Conservation (phyloP, 768 basidiomycete genomes). For the Russula foetens region DNA sequence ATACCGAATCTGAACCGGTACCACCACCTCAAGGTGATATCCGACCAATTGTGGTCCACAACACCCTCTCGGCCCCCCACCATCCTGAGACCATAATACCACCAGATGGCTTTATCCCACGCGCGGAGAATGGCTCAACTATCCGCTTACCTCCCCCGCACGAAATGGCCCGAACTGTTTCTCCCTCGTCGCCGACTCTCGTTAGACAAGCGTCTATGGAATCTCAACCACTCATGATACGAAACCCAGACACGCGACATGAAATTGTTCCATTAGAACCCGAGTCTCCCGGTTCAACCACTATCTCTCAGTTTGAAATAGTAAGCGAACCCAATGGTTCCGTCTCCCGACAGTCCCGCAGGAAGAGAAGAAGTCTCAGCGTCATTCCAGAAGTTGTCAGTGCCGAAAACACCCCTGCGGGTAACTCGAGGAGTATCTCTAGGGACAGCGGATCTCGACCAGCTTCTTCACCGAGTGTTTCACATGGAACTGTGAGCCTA, state of each 20-base stretch:
- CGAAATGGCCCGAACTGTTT: constrained; percentile 10
- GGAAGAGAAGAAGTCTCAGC: constrained; percentile 10
- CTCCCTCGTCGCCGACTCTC: neutral
- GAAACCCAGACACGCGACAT: constrained; percentile 10
- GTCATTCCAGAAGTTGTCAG: constrained; percentile 17
- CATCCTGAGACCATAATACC: constrained; percentile 15
- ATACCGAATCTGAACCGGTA: neutral
- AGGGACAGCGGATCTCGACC: constrained; percentile 9
- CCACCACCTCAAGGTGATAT: neutral
- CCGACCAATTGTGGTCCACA: constrained; percentile 5
- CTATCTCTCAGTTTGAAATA: constrained; percentile 20
- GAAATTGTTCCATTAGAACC: constrained; percentile 7
- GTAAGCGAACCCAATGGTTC: constrained; percentile 17
- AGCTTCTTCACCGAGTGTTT: neutral
- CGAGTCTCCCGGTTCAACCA: constrained; percentile 19
- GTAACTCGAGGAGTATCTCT: constrained; percentile 11
- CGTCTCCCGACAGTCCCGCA: constrained; percentile 11
- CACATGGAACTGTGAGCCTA: constrained; percentile 1
- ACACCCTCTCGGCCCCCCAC: constrained; percentile 5
- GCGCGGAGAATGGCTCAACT: constrained; percentile 8
- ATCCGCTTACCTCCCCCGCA: constrained; percentile 20
- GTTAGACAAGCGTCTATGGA: neutral
- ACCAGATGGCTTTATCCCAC: constrained; percentile 17
- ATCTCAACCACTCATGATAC: constrained; percentile 18
- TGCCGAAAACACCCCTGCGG: constrained; percentile 15